phyloP scores from a whole-genome alignment of 2,329 filamentous ascomycete genomes.

The Lecanicillium sp. region DNA sequence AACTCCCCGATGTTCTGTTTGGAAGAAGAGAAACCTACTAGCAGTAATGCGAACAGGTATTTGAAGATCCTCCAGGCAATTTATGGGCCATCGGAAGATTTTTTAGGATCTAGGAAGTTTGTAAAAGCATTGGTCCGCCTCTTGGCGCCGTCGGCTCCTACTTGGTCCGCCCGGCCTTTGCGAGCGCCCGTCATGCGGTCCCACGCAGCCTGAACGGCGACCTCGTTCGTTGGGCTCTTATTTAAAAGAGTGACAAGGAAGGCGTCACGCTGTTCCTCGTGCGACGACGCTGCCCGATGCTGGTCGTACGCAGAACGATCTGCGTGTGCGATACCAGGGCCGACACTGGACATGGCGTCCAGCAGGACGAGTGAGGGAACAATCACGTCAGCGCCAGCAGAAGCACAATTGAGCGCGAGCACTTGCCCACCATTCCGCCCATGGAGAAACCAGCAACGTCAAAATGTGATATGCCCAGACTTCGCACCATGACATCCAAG shows the following conservation, averaged over 20 bases:
- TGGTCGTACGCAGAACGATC: conserved; percentile 27
- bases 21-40: conserved; percentile 23
- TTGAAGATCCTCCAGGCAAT: conserved; percentile 27
- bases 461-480: conserved; percentile 32
- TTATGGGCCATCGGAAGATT: conserved; percentile 28
- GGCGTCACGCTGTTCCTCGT: conserved; percentile 27
- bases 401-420: conserved; percentile 31
- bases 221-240: conserved; percentile 24
- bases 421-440: conserved; percentile 41
- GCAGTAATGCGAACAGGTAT: conserved; percentile 34
- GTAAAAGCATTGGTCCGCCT: conserved; percentile 28
- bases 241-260: conserved; percentile 32
- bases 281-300: conserved; percentile 26
- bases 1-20: not conserved
- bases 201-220: conserved; percentile 29
- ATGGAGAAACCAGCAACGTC: conserved; percentile 47
- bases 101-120: conserved; percentile 30
- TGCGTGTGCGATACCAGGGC: conserved; percentile 27
- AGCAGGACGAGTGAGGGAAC: conserved; percentile 38
- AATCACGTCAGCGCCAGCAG: not conserved
- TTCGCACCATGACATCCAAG: conserved; percentile 27
- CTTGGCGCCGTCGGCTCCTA: conserved; percentile 22
- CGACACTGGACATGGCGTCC: conserved; percentile 36
- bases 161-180: conserved; percentile 21
- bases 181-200: conserved; percentile 26